Evolutionary conservation across 371 early-diverging fungal species (phyloP).

Genomic region (Nematocida sp.): DNA sequence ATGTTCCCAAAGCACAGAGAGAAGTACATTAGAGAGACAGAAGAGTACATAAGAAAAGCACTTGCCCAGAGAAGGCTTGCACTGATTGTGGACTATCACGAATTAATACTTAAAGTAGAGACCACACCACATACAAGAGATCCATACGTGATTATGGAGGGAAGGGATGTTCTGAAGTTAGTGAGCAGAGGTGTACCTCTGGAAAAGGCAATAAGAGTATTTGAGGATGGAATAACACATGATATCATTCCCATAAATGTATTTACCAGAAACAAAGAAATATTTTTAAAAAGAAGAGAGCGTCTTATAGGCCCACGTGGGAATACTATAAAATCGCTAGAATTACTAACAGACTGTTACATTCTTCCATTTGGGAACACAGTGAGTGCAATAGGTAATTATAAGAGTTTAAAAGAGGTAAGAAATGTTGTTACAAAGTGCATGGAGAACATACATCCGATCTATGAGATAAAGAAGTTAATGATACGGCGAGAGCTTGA

Average conservation of each 20-base stretch:
- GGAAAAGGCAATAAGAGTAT: conserved; percentile 75
- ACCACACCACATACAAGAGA: conserved; percentile 93
- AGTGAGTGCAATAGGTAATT: conserved; percentile 84
- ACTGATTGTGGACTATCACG: conserved; percentile 85
- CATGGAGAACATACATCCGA: conserved; percentile 97
- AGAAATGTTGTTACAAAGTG: conserved; percentile 86
- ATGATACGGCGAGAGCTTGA: conserved; percentile 96
- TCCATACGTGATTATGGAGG: conserved; percentile 90
- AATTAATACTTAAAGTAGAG: conserved; percentile 90
- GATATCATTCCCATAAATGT: conserved; percentile 95
- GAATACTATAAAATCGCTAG: conserved; percentile 89
- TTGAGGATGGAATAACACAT: conserved; percentile 86
- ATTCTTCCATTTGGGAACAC: conserved; percentile 95
- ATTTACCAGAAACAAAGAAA: conserved; percentile 84
- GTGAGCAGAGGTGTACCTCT: conserved; percentile 88
- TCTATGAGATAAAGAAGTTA: conserved; percentile 93
- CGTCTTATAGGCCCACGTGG: conserved; percentile 92
- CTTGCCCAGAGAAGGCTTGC: conserved; percentile 82
- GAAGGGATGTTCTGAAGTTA: conserved; percentile 88
- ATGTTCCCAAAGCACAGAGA: conserved; percentile 96
- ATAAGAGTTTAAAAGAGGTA: conserved; percentile 78
- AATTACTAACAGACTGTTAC: conserved; percentile 88
- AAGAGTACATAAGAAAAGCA: conserved; percentile 84
- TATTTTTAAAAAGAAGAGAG: conserved; percentile 92
- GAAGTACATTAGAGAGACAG: conserved; percentile 83